Conservation (phyloP, 73 alveolate genomes). For the Blepharisma japonicum region DNA sequence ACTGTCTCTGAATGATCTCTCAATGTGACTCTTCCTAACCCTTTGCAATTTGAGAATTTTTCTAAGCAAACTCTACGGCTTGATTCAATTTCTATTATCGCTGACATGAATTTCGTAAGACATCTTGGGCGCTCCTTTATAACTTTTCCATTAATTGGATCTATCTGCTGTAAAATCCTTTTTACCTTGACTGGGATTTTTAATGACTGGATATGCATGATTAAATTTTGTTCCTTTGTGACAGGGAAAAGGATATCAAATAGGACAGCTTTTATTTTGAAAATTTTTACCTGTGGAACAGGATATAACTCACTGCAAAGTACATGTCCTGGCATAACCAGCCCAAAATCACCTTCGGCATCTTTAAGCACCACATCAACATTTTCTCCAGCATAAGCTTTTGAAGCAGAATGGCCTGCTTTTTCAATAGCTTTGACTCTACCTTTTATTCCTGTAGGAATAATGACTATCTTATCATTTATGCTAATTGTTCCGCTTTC, state of each 20-base stretch:
- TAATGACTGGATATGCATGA: slow-evolving; percentile 62
- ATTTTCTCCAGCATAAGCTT: slow-evolving; percentile 69
- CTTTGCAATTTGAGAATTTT: slow-evolving; percentile 55
- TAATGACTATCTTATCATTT: slow-evolving; percentile 49
- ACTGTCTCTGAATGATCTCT: slow-evolving; percentile 77
- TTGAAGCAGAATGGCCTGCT: slow-evolving; percentile 38
- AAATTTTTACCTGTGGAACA: slow-evolving; percentile 57
- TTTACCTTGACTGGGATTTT: slow-evolving; percentile 53
- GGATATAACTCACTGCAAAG: slow-evolving; percentile 67
- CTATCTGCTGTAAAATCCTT: slow-evolving; percentile 59
- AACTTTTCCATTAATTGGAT: slow-evolving; percentile 62
- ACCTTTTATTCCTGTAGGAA: slow-evolving; percentile 54
- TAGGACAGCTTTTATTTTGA: slow-evolving; percentile 61
- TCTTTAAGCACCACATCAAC: slow-evolving; percentile 57
- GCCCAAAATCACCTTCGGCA: slow-evolving; percentile 52
- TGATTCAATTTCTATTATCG: slow-evolving; percentile 55
- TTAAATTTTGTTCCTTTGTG: slow-evolving; percentile 70
- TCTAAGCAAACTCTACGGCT: slow-evolving; percentile 69
- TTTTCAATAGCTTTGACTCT: slow-evolving; percentile 56
- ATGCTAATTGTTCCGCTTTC: slow-evolving; percentile 66
- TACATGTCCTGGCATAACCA: slow-evolving; percentile 68
- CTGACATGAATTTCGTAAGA: slow-evolving; percentile 63
- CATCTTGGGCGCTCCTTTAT: slow-evolving; percentile 73
- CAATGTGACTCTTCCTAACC: slow-evolving; percentile 68
- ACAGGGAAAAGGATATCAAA: slow-evolving; percentile 71